phyloP scores from a whole-genome alignment of 345 rosid genomes.

The Salix exigua region DNA sequence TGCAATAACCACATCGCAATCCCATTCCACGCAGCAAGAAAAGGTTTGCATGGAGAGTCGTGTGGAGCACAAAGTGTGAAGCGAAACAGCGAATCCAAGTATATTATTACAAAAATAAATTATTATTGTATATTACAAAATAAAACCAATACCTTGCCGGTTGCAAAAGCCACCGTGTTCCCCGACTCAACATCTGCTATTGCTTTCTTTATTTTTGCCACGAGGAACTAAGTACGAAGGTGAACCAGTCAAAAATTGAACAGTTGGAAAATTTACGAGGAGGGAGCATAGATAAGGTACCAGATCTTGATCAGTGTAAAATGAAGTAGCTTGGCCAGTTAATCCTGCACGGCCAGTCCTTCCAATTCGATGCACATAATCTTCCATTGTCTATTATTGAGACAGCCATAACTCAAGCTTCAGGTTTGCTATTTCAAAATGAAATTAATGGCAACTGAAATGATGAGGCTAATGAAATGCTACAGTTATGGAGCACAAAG shows the following conservation, averaged over 20 bases:
- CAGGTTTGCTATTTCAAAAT: constrained; percentile 31
- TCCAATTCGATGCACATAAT: constrained; percentile 40
- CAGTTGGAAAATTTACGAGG: neutral
- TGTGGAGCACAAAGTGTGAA: neutral
- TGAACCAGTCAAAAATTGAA: neutral
- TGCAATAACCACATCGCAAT: neutral
- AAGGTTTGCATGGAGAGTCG: neutral
- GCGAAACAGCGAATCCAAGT: neutral
- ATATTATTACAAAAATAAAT: neutral
- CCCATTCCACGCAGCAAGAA: no score
- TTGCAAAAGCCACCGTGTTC: constrained; percentile 30
- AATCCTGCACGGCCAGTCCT: constrained; percentile 47
- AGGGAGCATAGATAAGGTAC: constrained; percentile 8
- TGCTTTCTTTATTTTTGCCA: constrained; percentile 37
- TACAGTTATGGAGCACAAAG: constrained; percentile 5
- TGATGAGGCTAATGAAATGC: constrained; percentile 12
- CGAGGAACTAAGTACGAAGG: constrained; percentile 24
- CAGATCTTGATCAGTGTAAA: constrained; percentile 39
- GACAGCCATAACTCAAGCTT: constrained; percentile 31
- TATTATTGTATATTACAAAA: neutral
- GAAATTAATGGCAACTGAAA: constrained; percentile 15
- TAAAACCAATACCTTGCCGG: constrained; percentile 35
- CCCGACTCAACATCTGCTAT: constrained; percentile 36
- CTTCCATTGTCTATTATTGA: constrained; percentile 39
- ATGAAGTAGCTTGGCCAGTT: constrained; percentile 40